Base-by-base conservation (phyloP, 208 protist species). In the Herpetomonas tarakana region DNA sequence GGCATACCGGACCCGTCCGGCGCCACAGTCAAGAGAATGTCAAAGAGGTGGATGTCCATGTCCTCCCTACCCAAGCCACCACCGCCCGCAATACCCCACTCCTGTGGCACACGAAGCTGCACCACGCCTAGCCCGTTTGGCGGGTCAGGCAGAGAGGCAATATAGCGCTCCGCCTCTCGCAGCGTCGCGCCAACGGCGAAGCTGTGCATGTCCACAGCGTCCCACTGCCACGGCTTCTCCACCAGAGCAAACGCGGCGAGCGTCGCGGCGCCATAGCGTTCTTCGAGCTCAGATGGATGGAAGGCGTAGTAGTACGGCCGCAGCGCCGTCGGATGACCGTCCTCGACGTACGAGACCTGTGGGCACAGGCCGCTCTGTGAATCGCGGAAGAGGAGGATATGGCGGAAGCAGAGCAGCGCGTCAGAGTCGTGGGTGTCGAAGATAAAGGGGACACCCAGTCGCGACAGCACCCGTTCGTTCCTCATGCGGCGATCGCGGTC, bases 191-290 rank as follows among this genome's bases (percentile, higher is more conserved):
- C 67, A 0, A 54, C 49, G 0, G 52, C n/a, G 4, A 65, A 58
- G 18, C 54, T 25, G 7, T 57, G 19, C 0, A 69, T 38, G 0
- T 47, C 62, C 74, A 74, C 80, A 12, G 60, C 64, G 1, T 39
- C n/a, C 7, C 44, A 49, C 19, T 49, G 44, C 44, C 44, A 49
- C 4, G 78, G 63, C 16, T 52, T 24, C 14, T 70, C 64, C 30
- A 78, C 29, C 4, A 31, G 51, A 19, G 68, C 56, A 25, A 86
- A 29, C 2, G 66, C 53, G 0, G 3, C 21, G 49, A 76, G 63
- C n/a, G 74, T 69, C n/a, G 21, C 49, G 6, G 39, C 41, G 3
- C 78, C 78, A 49, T 74, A 86, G 27, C 66, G 60, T 6, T 50
- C 24, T 7, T 60, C 46, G 22, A 82, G 47, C 53, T 65, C 68